phyloP scores from a whole-genome alignment of 805 yeast genomes.

The Starmerella asiatica region DNA sequence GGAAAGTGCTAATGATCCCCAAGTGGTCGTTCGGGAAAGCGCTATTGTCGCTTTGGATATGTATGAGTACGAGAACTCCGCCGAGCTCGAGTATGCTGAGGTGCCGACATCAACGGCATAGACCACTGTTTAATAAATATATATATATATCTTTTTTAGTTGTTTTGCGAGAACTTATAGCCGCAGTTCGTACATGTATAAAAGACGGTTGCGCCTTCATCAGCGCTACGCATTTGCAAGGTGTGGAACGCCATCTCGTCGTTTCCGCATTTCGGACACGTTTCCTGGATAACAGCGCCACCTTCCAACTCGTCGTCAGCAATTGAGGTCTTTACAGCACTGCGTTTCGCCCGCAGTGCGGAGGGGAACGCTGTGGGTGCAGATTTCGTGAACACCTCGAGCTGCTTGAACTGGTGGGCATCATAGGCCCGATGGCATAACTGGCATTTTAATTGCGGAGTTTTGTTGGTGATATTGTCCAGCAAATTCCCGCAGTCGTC shows the following conservation, averaged over 20 bases:
- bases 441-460: conserved; percentile 32
- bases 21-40: conserved; percentile 85
- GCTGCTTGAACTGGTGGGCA: conserved; percentile 46
- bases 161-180: conserved; percentile 87
- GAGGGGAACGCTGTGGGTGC: conserved; percentile 94
- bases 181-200: conserved; percentile 92
- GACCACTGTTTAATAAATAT: neutral
- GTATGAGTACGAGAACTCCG: conserved; percentile 89
- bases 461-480: conserved; percentile 46
- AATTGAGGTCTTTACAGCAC: conserved; percentile 79
- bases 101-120: conserved; percentile 8
- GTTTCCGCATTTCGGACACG: conserved; percentile 96
- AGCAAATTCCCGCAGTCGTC: conserved; percentile 81
- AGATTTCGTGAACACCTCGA: conserved; percentile 77
- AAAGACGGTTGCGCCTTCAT: conserved; percentile 97
- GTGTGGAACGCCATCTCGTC: conserved; percentile 98
- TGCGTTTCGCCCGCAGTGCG: conserved; percentile 58
- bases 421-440: conserved; percentile 36
- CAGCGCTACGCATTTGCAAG: conserved; percentile 90
- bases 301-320: conserved; percentile 70
- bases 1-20: conserved; percentile 64
- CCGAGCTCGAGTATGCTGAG: conserved; percentile 62
- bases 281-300: conserved; percentile 94
- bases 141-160: conserved; percentile 29
- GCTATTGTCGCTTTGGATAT: conserved; percentile 95